A percentile compares a stretch with the other conserved stretches of the same genome.
These are phyloP conservation scores for Penstemon barbatus DNA, from an alignment of 257 asterid genomes.

Conservation along the genomic window DNA sequence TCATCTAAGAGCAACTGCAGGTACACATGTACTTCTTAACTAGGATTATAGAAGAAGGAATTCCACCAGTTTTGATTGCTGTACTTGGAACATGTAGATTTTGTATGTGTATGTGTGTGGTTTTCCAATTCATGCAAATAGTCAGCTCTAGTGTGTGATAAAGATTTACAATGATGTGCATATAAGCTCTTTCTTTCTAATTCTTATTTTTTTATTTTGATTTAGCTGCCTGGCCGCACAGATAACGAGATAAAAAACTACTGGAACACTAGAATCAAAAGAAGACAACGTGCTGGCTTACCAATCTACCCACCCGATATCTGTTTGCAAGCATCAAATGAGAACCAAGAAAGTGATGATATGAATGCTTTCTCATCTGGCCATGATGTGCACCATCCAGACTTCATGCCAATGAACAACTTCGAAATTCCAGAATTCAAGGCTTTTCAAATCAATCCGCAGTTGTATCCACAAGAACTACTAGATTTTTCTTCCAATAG, in stretches of 20 bases:
- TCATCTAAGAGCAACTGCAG: constrained; percentile 13
- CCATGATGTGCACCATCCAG: constrained; percentile 27
- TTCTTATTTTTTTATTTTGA: neutral
- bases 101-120: neutral
- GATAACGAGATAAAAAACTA: constrained; percentile 66
- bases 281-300: constrained; percentile 55
- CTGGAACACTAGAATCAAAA: constrained; percentile 66
- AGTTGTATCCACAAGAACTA: constrained; percentile 27
- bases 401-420: constrained; percentile 30
- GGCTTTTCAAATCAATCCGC: constrained; percentile 33
- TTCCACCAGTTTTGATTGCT: constrained; percentile 1
- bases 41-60: neutral
- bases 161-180: constrained; percentile 2
- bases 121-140: constrained; percentile 2
- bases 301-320: constrained; percentile 60
- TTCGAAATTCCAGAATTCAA: constrained; percentile 49
- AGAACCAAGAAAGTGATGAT: constrained; percentile 35
- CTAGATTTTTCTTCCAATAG: constrained; percentile 30
- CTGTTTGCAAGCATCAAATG: constrained; percentile 28
- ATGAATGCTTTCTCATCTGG: constrained; percentile 29
- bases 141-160: neutral
- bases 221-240: constrained; percentile 64
- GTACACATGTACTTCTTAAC: neutral
- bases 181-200: neutral
- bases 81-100: neutral